These are phyloP conservation scores for Cyclostephanos tholiformis DNA, from an alignment of 108 stramenopile species.

Conservation along the genomic window DNA sequence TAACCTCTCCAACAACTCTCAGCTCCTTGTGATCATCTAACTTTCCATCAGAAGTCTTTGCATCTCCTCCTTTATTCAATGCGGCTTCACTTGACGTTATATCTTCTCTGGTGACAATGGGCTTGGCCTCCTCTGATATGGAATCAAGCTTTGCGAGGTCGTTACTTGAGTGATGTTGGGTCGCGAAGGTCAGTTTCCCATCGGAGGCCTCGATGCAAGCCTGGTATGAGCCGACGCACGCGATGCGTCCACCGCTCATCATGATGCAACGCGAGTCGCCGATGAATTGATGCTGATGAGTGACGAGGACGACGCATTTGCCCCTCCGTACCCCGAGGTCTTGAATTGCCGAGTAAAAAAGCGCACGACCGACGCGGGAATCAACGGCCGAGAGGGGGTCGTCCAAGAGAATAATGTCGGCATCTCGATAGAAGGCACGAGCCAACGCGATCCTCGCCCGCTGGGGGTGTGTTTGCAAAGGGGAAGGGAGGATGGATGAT, in stretches of 20 bases:
- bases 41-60: slow-evolving; percentile 13
- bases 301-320: slow-evolving; percentile 85
- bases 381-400: slow-evolving; percentile 97
- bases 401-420: slow-evolving; percentile 84
- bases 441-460: slow-evolving; percentile 87
- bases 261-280: slow-evolving; percentile 71
- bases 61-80: not conserved
- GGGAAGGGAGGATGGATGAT: too few species aligned
- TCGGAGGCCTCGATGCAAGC: slow-evolving; percentile 65
- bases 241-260: slow-evolving; percentile 66
- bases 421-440: slow-evolving; percentile 69
- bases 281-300: slow-evolving; percentile 94
- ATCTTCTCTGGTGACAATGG: not conserved
- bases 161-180: slow-evolving; percentile 31
- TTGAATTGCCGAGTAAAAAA: slow-evolving; percentile 84
- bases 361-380: slow-evolving; percentile 74
- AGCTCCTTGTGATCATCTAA: slow-evolving; percentile 68
- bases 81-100: not conserved
- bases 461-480: slow-evolving; percentile 35
- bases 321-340: slow-evolving; percentile 58
- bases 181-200: slow-evolving; percentile 42
- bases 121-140: not conserved
- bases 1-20: slow-evolving; percentile 74
- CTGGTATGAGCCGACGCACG: slow-evolving; percentile 69
- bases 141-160: slow-evolving; percentile 18